Evolutionary conservation across 2,329 filamentous ascomycete species (phyloP).

Genomic region (Neofusicoccum parvum): DNA sequence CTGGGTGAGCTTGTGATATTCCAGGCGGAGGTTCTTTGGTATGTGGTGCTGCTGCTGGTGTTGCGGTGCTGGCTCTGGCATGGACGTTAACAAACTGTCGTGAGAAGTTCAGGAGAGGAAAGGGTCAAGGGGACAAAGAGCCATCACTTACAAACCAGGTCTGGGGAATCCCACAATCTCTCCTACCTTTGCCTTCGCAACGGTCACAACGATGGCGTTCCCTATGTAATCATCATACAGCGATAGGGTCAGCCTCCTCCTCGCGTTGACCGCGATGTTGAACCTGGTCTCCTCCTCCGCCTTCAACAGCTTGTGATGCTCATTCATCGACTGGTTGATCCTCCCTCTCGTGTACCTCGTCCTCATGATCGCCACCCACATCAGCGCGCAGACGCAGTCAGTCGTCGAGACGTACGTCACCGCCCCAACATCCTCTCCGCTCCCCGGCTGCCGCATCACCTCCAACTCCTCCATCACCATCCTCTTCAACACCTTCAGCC

Average conservation of each 20-base stretch:
- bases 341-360: neutral
- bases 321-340: neutral
- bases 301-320: neutral
- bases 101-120: no score
- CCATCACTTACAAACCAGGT: no score
- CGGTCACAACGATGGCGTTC: neutral
- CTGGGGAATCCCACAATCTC: neutral
- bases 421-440: neutral
- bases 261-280: constrained; percentile 3
- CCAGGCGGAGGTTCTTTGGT: no score
- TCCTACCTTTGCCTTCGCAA: neutral
- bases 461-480: neutral
- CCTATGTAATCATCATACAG: neutral
- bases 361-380: constrained; percentile 3
- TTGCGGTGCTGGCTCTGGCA: no score
- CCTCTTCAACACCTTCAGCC: neutral
- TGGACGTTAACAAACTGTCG: no score
- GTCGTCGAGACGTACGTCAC: neutral
- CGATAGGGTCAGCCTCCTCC: neutral
- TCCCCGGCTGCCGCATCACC: neutral
- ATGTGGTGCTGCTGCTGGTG: no score
- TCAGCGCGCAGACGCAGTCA: neutral
- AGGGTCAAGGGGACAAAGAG: no score
- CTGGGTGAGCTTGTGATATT: no score
- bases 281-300: neutral